Conservation (phyloP, 305 asterid genomes). For the Withania somnifera region DNA sequence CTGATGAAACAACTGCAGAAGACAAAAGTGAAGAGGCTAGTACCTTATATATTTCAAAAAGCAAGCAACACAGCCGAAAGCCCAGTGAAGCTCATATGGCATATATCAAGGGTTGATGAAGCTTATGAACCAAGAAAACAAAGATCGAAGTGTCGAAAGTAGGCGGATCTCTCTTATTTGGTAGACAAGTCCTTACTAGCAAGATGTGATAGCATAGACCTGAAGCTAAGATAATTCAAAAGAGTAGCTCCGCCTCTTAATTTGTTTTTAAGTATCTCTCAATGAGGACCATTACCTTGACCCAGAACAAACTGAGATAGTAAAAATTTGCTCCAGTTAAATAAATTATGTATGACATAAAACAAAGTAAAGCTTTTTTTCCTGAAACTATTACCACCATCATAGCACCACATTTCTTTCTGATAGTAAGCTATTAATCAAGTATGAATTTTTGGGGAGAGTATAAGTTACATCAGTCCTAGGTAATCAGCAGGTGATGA, state of each 20-base stretch:
- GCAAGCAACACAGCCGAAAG: neutral
- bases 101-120: neutral
- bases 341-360: neutral
- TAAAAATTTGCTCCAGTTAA: neutral
- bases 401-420: neutral
- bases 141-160: neutral
- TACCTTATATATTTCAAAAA: neutral
- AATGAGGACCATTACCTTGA: neutral
- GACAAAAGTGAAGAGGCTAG: neutral
- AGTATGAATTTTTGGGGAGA: neutral
- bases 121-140: neutral
- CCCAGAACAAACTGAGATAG: neutral
- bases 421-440: neutral
- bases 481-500: neutral
- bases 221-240: neutral
- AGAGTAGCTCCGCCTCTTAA: neutral
- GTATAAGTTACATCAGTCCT: neutral
- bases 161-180: neutral
- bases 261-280: neutral
- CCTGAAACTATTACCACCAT: neutral
- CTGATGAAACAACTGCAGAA: neutral
- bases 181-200: neutral
- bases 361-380: neutral
- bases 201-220: neutral
- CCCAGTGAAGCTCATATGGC: neutral